phyloP scores from a whole-genome alignment of 73 alveolate species.

The Tetrahymena borealis region DNA sequence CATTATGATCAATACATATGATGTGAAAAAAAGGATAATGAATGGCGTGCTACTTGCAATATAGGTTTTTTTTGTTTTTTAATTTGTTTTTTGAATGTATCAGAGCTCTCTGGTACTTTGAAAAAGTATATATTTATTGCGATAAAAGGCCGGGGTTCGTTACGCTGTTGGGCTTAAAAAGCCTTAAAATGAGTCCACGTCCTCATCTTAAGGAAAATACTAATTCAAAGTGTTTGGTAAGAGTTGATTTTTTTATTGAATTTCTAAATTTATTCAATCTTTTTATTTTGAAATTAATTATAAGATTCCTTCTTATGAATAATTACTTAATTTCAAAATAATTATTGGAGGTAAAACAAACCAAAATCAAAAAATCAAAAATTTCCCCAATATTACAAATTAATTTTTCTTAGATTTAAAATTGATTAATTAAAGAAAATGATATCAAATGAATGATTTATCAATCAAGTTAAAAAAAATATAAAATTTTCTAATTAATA shows the following conservation, averaged over 20 bases:
- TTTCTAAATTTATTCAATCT: neutral
- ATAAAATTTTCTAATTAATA: no score
- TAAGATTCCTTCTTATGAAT: neutral
- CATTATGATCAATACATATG: neutral
- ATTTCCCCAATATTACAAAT: neutral
- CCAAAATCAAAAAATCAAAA: neutral
- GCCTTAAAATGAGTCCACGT: neutral
- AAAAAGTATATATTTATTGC: neutral
- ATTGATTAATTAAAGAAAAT: no score
- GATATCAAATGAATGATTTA: neutral
- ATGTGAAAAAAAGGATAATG: neutral
- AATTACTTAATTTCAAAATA: neutral
- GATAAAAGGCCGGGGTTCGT: neutral
- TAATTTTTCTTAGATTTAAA: no score
- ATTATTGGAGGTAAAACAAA: neutral
- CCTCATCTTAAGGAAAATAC: neutral
- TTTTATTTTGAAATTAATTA: neutral
- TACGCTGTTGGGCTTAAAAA: neutral
- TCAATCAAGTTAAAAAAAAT: neutral
- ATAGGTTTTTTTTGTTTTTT: neutral
- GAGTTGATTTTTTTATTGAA: neutral
- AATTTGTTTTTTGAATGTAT: neutral
- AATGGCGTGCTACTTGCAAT: conserved; percentile 2
- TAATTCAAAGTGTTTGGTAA: neutral
- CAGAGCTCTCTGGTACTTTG: conserved; percentile 1